A percentile compares a stretch with the other conserved stretches of the same genome.
Conservation (phyloP, 2,329 filamentous ascomycete species). For the Dothideomycetes sp. region DNA sequence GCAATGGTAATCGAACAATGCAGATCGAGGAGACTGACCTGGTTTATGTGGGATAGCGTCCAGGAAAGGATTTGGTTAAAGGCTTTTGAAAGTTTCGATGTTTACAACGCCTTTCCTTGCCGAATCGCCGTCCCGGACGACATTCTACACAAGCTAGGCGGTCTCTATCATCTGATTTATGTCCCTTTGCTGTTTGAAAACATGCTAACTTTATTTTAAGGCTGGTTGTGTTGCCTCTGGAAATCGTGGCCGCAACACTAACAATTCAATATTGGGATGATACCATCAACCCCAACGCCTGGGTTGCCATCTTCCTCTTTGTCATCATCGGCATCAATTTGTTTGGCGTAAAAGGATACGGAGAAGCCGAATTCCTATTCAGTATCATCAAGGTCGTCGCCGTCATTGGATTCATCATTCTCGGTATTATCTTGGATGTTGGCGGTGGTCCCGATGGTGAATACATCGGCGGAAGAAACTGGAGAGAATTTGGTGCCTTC, state of each 20-base stretch:
- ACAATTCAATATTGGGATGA: constrained; percentile 70
- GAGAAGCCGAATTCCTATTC: constrained; percentile 83
- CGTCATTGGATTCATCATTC: constrained; percentile 79
- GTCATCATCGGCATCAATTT: constrained; percentile 74
- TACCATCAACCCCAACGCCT: constrained; percentile 58
- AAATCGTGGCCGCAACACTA: constrained; percentile 78
- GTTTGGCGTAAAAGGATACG: constrained; percentile 80
- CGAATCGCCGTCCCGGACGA: no score
- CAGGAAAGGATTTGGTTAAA: no score
- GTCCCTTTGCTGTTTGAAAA: no score
- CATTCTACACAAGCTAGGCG: no score
- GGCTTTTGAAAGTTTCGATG: no score
- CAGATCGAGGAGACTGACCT: no score
- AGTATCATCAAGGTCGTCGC: constrained; percentile 78
- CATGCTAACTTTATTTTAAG: no score
- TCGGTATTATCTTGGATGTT: constrained; percentile 77
- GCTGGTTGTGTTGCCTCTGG: constrained; percentile 70
- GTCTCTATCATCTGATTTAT: no score
- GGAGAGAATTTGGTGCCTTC: constrained; percentile 74
- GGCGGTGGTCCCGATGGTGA: constrained; percentile 61
- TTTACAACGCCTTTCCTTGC: no score
- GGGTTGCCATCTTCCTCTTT: constrained; percentile 71
- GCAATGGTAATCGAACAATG: no score
- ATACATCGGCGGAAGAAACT: constrained; percentile 74
- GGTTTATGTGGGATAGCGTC: no score